Conservation (phyloP, 805 yeast species). For the Candida endomychidarum region DNA sequence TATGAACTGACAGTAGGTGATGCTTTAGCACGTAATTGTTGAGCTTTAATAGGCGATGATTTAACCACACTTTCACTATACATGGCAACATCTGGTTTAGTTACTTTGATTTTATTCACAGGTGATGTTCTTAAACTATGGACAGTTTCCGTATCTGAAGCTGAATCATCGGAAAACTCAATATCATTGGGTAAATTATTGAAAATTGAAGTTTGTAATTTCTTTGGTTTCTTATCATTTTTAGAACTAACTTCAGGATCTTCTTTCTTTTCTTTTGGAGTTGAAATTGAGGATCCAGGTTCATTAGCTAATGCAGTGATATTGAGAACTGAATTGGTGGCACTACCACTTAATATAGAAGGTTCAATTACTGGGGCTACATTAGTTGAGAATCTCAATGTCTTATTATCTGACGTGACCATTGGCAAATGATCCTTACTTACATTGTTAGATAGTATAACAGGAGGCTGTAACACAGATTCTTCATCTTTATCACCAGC, state of each 20-base stretch:
- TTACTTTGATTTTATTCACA: conserved; percentile 2
- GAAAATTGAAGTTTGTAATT: conserved; percentile 33
- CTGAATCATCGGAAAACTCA: conserved; percentile 47
- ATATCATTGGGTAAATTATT: conserved; percentile 49
- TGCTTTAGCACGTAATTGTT: conserved; percentile 17
- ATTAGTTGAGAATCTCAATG: conserved; percentile 30
- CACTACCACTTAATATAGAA: conserved; percentile 23
- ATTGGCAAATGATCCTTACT: conserved; percentile 4
- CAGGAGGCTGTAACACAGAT: conserved; percentile 2
- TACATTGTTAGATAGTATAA: conserved; percentile 1
- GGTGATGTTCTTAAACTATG: conserved; percentile 17
- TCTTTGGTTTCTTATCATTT: background rate
- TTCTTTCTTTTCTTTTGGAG: background rate
- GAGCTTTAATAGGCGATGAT: conserved; percentile 29
- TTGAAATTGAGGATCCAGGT: background rate
- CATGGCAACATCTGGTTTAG: conserved; percentile 22
- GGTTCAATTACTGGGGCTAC: conserved; percentile 21
- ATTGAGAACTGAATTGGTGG: conserved; percentile 34
- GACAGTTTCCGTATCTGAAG: conserved; percentile 38
- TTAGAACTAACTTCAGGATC: background rate
- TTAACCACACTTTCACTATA: conserved; percentile 27
- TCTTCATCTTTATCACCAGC: conserved; percentile 1
- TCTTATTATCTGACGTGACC: conserved; percentile 37
- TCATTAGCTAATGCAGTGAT: conserved; percentile 29
- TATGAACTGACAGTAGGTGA: conserved; percentile 26